Evolutionary conservation across 2,329 filamentous ascomycete species (phyloP).

Genomic region (Fusarium poae): DNA sequence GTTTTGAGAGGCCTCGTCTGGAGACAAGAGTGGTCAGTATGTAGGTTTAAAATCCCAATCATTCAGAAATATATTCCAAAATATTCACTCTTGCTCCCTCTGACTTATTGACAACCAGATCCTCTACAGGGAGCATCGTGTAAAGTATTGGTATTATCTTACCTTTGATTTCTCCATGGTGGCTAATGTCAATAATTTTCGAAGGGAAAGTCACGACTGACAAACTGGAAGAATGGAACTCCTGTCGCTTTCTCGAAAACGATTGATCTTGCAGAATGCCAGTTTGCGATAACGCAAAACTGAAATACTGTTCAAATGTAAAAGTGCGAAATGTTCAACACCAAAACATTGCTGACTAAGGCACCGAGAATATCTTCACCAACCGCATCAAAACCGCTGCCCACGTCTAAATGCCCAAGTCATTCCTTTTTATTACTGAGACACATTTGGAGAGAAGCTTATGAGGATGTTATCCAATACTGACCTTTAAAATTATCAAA

Average conservation of each 20-base stretch:
- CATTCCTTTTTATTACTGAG: not conserved
- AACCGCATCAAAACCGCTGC: not conserved
- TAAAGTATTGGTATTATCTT: slow-evolving; percentile 19
- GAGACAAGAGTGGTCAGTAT: not conserved
- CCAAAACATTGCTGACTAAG: slow-evolving; percentile 45
- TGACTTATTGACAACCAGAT: not conserved
- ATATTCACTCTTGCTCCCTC: not conserved
- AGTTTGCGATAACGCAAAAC: slow-evolving; percentile 1
- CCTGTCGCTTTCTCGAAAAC: not conserved
- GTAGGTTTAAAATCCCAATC: not conserved
- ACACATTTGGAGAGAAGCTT: not conserved
- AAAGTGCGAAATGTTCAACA: slow-evolving; percentile 36
- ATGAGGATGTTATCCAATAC: not conserved
- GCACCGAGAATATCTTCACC: slow-evolving; percentile 2
- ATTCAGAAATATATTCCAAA: not conserved
- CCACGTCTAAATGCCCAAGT: not conserved
- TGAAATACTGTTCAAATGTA: slow-evolving; percentile 9
- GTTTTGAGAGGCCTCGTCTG: slow-evolving; percentile 63
- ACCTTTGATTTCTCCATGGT: slow-evolving; percentile 50
- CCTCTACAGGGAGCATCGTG: not conserved
- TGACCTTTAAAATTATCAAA: not conserved
- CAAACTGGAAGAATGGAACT: not conserved
- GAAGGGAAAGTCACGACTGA: not conserved
- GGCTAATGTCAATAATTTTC: not conserved
- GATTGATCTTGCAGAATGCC: not conserved